Base-by-base conservation (phyloP, 306 rosid species). In the Cicer arietinum region DNA sequence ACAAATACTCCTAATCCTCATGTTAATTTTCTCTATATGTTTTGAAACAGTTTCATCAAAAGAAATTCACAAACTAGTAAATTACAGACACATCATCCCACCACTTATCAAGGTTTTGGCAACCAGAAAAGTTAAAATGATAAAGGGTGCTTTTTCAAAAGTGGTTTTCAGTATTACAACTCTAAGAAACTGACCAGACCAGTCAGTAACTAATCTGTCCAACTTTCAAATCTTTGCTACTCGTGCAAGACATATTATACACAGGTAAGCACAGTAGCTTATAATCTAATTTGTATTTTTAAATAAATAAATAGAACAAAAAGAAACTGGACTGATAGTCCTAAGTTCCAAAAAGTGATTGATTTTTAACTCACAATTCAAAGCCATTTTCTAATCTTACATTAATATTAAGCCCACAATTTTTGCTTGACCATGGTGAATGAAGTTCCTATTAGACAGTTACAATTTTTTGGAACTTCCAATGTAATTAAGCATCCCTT, bases 381-480 rank as follows among this genome's bases (percentile, higher is more conserved):
- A 67, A 53, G 57, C 39, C 40, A 51, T 53, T 63, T 58, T 57
- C n/a, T 63, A 53, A 30, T 71, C 61, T 64, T 16, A 9, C 30
- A 37, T 35, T 51, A 77, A 62, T 8, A 57, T 67, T 57, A 35
- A 76, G 53, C 52, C 11, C 7, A 2, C 44, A n/a, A 7, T 7
- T 20, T 39, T 68, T 47, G 14, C 52, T 67, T 37, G 59, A 77
- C 6, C 41, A 40, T 45, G 61, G 56, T 45, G 62, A 48, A 43
- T n/a, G 18, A 7, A 30, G 50, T 60, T 69, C 53, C 52, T 9
- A 25, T 41, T n/a, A 39, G 62, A 48, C 18, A 41, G 70, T 44
- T 67, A 67, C 82, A 73, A 60, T 60, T 73, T 72, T 35, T 73
- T 53, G 46, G 14, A 58, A 61, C 40, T 22, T 50, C 35, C 53